phyloP scores from a whole-genome alignment of 768 basidiomycete species.

The Hortiboletus flavorubellus region DNA sequence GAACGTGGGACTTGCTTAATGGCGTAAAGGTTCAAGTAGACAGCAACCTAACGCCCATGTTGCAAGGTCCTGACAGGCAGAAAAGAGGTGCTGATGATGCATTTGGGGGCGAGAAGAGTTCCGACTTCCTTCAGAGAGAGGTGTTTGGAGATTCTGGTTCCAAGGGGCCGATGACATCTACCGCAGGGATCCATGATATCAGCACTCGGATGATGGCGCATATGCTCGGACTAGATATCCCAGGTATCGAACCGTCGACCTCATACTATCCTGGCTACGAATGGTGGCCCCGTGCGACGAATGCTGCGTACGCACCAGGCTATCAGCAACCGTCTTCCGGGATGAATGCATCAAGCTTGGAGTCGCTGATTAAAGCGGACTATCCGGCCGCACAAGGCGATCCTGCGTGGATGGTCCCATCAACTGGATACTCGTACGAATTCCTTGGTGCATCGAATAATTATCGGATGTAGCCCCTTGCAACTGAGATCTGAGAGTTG shows the following conservation, averaged over 20 bases:
- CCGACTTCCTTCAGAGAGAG: conserved; percentile 44
- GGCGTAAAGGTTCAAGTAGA: conserved; percentile 59
- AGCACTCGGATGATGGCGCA: conserved; percentile 67
- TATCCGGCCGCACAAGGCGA: conserved; percentile 19
- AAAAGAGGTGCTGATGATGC: conserved; percentile 63
- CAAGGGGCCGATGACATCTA: conserved; percentile 23
- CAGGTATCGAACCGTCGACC: conserved; percentile 53
- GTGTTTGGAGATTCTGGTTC: conserved; percentile 29
- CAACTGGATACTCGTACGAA: conserved; percentile 18
- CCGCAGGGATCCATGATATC: conserved; percentile 55
- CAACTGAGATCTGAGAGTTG: too few species aligned
- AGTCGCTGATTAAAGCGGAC: conserved; percentile 9
- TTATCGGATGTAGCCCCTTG: conserved; percentile 19
- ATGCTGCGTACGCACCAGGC: conserved; percentile 5
- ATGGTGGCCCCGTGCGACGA: conserved; percentile 55
- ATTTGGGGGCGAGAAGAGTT: conserved; percentile 53
- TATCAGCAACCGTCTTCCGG: conserved; percentile 14
- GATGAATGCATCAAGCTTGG: background rate
- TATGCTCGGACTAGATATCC: conserved; percentile 66
- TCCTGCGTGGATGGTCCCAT: conserved; percentile 21
- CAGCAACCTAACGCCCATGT: conserved; percentile 34
- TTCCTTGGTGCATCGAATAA: conserved; percentile 16
- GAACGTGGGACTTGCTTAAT: conserved; percentile 63
- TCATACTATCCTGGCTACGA: conserved; percentile 55
- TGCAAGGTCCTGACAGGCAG: conserved; percentile 41